Conservation (phyloP, 805 yeast genomes). For the Candida jianshihensis region DNA sequence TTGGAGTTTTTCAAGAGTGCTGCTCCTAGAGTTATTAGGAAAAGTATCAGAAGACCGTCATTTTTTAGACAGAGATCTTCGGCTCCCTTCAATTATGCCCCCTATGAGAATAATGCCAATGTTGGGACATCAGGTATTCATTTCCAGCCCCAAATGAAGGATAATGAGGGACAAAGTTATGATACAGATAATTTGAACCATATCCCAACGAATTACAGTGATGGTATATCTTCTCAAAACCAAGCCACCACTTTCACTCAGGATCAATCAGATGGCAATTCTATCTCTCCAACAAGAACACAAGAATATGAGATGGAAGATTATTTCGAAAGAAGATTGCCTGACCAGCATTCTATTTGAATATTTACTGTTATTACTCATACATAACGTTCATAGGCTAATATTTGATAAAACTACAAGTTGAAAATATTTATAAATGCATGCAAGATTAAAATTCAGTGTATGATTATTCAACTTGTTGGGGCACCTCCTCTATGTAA, state of each 20-base stretch:
- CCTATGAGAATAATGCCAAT: not conserved
- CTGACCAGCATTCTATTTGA: too few species aligned
- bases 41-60: constrained; percentile 18
- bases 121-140: not conserved
- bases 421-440: too few species aligned
- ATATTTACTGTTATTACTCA: too few species aligned
- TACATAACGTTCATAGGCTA: too few species aligned
- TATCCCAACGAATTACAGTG: not conserved
- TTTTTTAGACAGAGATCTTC: constrained; percentile 9
- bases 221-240: not conserved
- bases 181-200: not conserved
- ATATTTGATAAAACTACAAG: too few species aligned
- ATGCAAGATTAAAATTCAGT: too few species aligned
- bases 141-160: not conserved
- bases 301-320: constrained; percentile 4
- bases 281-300: not conserved
- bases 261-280: too few species aligned
- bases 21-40: constrained; percentile 20
- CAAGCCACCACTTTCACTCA: not conserved
- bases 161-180: not conserved
- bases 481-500: constrained; percentile 25
- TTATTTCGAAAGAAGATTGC: too few species aligned
- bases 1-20: constrained; percentile 23
- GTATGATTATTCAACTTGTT: not conserved
- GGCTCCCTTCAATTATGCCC: not conserved